Base-by-base conservation (phyloP, 2,329 filamentous ascomycete genomes). In the Trichoderma semiorbis region DNA sequence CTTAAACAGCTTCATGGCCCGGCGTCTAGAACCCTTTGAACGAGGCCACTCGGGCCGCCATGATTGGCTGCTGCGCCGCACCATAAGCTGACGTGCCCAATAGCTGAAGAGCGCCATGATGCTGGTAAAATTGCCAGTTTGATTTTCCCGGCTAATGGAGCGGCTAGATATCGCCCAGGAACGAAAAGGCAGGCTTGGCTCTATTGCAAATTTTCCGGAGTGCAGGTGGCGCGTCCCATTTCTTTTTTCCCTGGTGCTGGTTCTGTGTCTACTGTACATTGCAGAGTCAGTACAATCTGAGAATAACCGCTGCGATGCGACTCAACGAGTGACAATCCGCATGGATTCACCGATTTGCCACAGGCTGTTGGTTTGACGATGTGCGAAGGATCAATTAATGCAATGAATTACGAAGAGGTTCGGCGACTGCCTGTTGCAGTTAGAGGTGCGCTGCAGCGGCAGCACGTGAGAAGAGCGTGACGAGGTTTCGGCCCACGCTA, bases 1-100 rank as follows among this genome's bases (percentile, higher is more conserved):
- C 26, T 21, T n/a, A n/a, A 58, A 21, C 26, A 39, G 63, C 64
- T 21, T 67, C 64, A 67, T 34, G 32, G 39, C 39, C 64, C 24
- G n/a, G 43, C 50, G 64, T 67, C 64, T 67, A 32, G 64, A 67
- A 58, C 21, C n/a, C n/a, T 53, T 53, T 21, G 39, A 53, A 53
- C 47, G 47, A 53, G 47, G 47, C 47, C 21, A 53, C 47, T 53
- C 47, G 47, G 10, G 47, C 47, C 47, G 47, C 21, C 47, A 21
- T 53, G 47, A 53, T 53, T 53, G 47, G 47, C 47, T 14, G 47
- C 47, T 53, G 47, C 47, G 47, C 53, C 24, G 34, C 32, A n/a
- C 50, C 50, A 57, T 58, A 67, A 67, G 64, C 64, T 67, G 64
- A 67, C 64, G 32, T 57, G 64, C 64, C 64, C 64, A 55, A 66